A percentile compares a stretch with the other conserved stretches of the same genome.
phyloP scores from a whole-genome alignment of 2,329 filamentous ascomycete species.

The Cytospora leucostoma region DNA sequence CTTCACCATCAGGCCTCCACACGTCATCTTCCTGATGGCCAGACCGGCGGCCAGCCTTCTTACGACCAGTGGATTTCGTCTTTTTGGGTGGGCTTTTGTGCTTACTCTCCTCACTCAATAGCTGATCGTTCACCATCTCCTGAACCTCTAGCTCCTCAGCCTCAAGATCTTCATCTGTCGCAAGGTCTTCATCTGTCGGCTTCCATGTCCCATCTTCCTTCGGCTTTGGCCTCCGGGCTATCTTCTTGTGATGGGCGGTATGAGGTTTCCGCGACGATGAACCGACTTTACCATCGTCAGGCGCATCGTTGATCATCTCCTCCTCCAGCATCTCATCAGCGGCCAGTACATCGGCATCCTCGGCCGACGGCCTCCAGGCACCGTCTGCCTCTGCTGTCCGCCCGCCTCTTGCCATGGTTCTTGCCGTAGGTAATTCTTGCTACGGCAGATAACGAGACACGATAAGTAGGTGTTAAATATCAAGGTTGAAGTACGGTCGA shows the following conservation, averaged over 20 bases:
- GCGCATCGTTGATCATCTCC: conserved; percentile 6
- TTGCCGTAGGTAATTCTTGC: no score
- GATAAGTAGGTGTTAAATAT: not conserved
- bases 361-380: conserved; percentile 21
- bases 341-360: conserved; percentile 18
- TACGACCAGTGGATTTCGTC: conserved; percentile 4
- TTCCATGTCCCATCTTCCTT: conserved; percentile 18
- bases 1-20: conserved; percentile 14
- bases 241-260: conserved; percentile 15
- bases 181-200: conserved; percentile 24
- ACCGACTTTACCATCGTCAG: not conserved
- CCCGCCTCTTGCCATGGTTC: conserved; percentile 20
- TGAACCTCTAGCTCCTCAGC: conserved; percentile 25
- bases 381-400: conserved; percentile 18
- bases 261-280: conserved; percentile 6
- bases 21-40: conserved; percentile 17
- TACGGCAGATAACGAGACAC: not conserved
- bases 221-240: not conserved
- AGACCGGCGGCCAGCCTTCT: not conserved
- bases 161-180: conserved; percentile 21
- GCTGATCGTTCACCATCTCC: conserved; percentile 26
- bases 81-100: not conserved
- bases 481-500: not conserved
- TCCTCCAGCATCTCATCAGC: conserved; percentile 20
- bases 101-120: conserved; percentile 6